phyloP scores from a whole-genome alignment of 2,329 filamentous ascomycete species.

The Penicillium thymicola region DNA sequence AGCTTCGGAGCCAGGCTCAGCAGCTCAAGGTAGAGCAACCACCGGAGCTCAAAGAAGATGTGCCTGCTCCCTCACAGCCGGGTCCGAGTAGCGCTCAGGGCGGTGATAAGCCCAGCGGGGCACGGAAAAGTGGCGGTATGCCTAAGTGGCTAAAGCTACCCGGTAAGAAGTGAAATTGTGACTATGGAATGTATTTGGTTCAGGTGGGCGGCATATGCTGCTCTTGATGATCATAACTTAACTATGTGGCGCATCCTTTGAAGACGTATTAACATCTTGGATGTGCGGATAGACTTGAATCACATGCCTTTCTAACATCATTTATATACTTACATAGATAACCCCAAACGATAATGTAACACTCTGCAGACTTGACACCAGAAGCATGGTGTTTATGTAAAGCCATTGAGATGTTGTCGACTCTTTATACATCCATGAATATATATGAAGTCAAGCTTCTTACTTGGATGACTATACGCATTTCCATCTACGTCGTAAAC shows the following conservation, averaged over 20 bases:
- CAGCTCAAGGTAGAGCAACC: constrained; percentile 54
- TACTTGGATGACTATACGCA: neutral
- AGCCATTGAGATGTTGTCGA: too few species aligned
- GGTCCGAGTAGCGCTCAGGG: constrained; percentile 32
- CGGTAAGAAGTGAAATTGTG: constrained; percentile 62
- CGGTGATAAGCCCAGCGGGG: constrained; percentile 29
- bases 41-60: constrained; percentile 49
- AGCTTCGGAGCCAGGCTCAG: constrained; percentile 61
- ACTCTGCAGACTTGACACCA: too few species aligned
- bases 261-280: neutral
- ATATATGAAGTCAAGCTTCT: neutral
- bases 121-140: constrained; percentile 40
- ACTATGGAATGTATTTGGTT: constrained; percentile 1
- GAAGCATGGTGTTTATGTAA: neutral
- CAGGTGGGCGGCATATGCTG: neutral
- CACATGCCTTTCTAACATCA: neutral
- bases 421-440: neutral
- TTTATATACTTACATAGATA: neutral
- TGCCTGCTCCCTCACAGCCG: constrained; percentile 6
- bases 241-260: neutral
- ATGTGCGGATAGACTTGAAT: constrained; percentile 1
- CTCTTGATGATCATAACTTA: constrained; percentile 9
- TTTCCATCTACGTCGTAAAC: neutral
- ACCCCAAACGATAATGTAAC: neutral
- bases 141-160: constrained; percentile 72